Conservation (phyloP, 2,329 filamentous ascomycete species). For the Trichoderma breve region DNA sequence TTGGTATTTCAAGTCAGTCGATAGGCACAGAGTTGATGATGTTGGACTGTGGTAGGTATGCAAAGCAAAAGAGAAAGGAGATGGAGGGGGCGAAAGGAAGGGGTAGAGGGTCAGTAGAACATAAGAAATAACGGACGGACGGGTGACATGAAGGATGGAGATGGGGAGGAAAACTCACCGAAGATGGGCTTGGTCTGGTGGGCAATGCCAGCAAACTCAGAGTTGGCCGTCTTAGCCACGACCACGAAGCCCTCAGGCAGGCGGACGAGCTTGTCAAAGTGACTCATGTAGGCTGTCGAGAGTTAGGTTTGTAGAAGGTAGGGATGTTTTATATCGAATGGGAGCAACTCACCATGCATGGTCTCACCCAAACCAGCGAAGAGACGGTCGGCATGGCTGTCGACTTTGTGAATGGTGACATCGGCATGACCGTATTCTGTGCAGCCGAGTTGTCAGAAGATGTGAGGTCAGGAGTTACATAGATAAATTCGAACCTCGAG, state of each 20-base stretch:
- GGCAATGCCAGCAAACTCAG: slow-evolving; percentile 75
- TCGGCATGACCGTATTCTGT: slow-evolving; percentile 16
- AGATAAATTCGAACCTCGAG: slow-evolving; percentile 7
- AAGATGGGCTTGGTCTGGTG: slow-evolving; percentile 69
- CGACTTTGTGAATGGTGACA: slow-evolving; percentile 53
- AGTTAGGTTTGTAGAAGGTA: not conserved
- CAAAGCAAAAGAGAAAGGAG: not conserved
- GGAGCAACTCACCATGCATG: slow-evolving; percentile 44
- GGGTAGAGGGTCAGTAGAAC: not conserved
- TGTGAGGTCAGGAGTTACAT: not conserved
- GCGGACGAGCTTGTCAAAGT: slow-evolving; percentile 78
- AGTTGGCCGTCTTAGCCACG: slow-evolving; percentile 66
- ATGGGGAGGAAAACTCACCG: slow-evolving; percentile 26
- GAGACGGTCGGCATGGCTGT: slow-evolving; percentile 67
- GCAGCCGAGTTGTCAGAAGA: not conserved
- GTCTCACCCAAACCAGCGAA: slow-evolving; percentile 73
- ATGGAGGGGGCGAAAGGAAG: not conserved
- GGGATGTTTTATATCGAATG: not conserved
- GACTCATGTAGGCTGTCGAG: slow-evolving; percentile 62
- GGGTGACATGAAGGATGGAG: not conserved
- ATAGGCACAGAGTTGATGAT: not conserved
- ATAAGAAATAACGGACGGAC: not conserved
- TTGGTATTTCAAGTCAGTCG: slow-evolving; percentile 11
- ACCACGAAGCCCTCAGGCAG: slow-evolving; percentile 71
- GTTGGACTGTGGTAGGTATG: not conserved